phyloP scores from a whole-genome alignment of 2,329 filamentous ascomycete species.

The Sporothrix sp. region DNA sequence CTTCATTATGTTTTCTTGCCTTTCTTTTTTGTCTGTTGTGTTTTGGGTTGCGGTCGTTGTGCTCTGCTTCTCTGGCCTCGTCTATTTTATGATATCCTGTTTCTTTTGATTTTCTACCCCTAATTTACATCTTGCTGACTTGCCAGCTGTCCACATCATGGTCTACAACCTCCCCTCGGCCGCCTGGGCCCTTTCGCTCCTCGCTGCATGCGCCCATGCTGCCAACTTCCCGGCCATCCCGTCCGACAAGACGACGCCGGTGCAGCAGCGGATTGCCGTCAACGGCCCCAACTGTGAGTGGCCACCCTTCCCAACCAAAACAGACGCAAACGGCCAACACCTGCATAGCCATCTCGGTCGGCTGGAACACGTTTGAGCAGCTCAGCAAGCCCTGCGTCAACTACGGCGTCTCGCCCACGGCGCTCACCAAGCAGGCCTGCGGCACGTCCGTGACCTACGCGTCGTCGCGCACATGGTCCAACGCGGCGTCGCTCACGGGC shows the following conservation, averaged over 20 bases:
- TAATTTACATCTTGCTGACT: no score
- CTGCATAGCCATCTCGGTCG: constrained; percentile 38
- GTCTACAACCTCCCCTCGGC: constrained; percentile 1
- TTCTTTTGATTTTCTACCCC: no score
- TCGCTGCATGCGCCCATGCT: constrained; percentile 10
- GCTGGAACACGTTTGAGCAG: constrained; percentile 47
- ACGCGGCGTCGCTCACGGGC: constrained; percentile 36
- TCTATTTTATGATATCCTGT: no score
- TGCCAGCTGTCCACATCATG: constrained; percentile 10
- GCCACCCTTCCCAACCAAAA: no score
- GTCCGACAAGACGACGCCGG: constrained; percentile 40
- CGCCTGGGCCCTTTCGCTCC: constrained; percentile 12
- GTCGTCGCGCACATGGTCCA: constrained; percentile 44
- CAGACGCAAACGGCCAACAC: neutral
- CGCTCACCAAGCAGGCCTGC: constrained; percentile 33
- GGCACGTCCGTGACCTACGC: constrained; percentile 38
- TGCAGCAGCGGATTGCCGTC: constrained; percentile 44
- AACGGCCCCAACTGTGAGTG: constrained; percentile 38
- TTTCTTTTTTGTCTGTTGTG: no score
- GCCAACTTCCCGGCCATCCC: constrained; percentile 37
- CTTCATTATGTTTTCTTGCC: no score
- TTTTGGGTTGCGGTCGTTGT: no score
- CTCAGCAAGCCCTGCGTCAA: constrained; percentile 37
- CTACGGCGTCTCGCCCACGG: constrained; percentile 36
- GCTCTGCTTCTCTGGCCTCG: no score